Conservation (phyloP, 2,329 filamentous ascomycete species). For the Calonectria leucothoes region DNA sequence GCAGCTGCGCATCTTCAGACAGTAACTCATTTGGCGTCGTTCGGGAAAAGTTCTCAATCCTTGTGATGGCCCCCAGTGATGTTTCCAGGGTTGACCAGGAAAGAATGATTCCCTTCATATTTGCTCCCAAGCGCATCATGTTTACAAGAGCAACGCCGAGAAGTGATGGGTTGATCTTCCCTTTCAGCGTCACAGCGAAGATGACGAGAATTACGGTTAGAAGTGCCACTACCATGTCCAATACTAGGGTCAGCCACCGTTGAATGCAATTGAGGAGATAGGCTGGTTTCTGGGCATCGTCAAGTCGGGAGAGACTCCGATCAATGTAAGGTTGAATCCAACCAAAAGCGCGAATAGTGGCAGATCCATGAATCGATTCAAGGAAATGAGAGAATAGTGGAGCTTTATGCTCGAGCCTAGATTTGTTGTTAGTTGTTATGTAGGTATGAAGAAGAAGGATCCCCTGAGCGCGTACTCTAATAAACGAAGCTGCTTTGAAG, state of each 20-base stretch:
- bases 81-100: conserved; percentile 46
- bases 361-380: conserved; percentile 45
- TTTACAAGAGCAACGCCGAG: conserved; percentile 53
- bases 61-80: conserved; percentile 44
- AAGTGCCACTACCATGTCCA: conserved; percentile 62
- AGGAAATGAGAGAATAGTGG: conserved; percentile 49
- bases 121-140: conserved; percentile 42
- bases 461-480: conserved; percentile 52
- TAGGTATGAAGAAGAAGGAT: too few relatives aligned
- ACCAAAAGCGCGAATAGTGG: conserved; percentile 53
- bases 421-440: neutral
- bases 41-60: conserved; percentile 42
- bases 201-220: conserved; percentile 53
- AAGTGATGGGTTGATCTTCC: conserved; percentile 44
- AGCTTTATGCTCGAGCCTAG: conserved; percentile 47
- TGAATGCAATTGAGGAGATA: conserved; percentile 66
- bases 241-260: conserved; percentile 62
- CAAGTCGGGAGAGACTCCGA: conserved; percentile 51
- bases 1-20: conserved; percentile 15
- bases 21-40: conserved; percentile 39
- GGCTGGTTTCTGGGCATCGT: conserved; percentile 63
- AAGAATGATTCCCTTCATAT: conserved; percentile 43
- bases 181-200: conserved; percentile 52
- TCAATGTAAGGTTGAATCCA: conserved; percentile 51
- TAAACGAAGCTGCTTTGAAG: conserved; percentile 65